Evolutionary conservation across 2,329 filamentous ascomycete species (phyloP), one percentile per base, ranked within the genome.

Genomic region (Blumeriella jaapii): DNA sequence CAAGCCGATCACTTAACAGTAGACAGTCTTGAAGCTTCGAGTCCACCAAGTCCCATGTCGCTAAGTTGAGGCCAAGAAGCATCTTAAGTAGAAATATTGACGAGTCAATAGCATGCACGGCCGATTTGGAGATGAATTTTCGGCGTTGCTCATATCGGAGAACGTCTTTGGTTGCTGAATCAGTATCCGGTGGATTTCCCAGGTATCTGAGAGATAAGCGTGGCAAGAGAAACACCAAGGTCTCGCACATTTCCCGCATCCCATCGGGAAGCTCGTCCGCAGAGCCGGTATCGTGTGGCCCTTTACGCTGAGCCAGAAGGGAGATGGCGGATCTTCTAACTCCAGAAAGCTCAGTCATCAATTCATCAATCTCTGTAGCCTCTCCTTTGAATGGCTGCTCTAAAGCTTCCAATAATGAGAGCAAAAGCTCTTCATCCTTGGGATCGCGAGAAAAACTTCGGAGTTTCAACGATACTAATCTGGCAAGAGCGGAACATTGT

Each of bases 91-190:
- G 61, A 51, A 71, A 66, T 18, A 79, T 54, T 4, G 71, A 63
- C 3, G 71, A 74, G 38, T 80, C 74, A n/a, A 80, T 61, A 1
- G 71, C 63, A 37, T 69, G 64, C 2, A 63, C 61, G n/a, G 72
- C 62, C 2, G 65, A 64, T 43, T 69, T 67, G 18, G 63, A 57
- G 29, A 56, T 52, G 17, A 54, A 55, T 33, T 52, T 65, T 22
- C 69, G 65, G 23, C 74, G 63, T 44, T 78, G 71, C 42, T 78
- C 73, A 50, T 74, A 75, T 23, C 74, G 69, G 18, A 78, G 51
- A 22, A 69, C 59, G 7, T 73, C 68, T 45, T 78, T 79, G 6
- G 71, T 62, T 9, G 61, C 56, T 13, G 67, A 63, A 20, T 66
- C 64, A 9, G 63, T 62, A 4, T 59, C 59, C 0, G 74, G 71